Evolutionary conservation across 1,139 yeast genomes (phyloP).

Genomic region (Yueomyces sp.): DNA sequence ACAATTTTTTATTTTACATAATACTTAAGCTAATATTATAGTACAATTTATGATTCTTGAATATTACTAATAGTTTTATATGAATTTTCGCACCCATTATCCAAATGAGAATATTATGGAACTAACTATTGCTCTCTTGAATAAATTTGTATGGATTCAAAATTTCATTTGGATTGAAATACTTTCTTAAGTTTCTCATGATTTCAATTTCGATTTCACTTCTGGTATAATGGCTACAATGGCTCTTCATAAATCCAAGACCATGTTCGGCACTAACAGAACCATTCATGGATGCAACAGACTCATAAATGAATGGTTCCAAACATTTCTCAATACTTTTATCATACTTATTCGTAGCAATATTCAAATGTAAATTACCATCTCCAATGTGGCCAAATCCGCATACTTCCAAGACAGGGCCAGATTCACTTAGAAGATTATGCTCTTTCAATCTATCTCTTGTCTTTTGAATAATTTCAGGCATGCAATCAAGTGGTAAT

Average conservation of each 20-base stretch:
- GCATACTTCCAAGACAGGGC: constrained; percentile 73
- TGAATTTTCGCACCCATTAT: too few relatives aligned
- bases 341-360: constrained; percentile 73
- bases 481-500: constrained; percentile 66
- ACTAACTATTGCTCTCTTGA: constrained; percentile 3
- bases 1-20: too few relatives aligned
- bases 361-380: constrained; percentile 87
- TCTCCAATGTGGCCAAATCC: constrained; percentile 98
- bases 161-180: constrained; percentile 80
- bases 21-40: too few relatives aligned
- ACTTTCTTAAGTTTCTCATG: constrained; percentile 66
- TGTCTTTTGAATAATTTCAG: constrained; percentile 67
- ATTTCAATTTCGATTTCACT: constrained; percentile 51
- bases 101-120: neutral
- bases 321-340: constrained; percentile 63
- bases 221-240: constrained; percentile 76
- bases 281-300: constrained; percentile 67
- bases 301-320: constrained; percentile 91
- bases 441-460: constrained; percentile 43
- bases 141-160: constrained; percentile 88
- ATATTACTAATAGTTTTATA: too few relatives aligned
- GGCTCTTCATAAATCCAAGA: constrained; percentile 88
- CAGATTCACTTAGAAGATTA: constrained; percentile 51
- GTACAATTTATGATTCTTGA: too few relatives aligned
- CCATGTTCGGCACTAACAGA: constrained; percentile 97